Evolutionary conservation across 306 rosid species (phyloP).

Genomic region (Chamaecrista fasciculata): DNA sequence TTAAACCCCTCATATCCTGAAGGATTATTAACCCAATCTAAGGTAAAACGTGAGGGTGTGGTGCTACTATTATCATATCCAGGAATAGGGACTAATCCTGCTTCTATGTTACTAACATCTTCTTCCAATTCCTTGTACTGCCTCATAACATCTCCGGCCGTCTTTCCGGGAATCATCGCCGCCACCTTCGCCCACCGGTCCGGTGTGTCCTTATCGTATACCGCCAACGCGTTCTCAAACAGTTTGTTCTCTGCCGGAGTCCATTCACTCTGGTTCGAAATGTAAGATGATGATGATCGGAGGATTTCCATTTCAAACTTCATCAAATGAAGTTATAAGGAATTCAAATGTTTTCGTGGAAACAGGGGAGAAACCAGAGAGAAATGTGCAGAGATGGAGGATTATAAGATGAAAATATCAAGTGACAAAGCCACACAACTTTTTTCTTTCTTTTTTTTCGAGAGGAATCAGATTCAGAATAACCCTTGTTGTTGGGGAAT

Average conservation of each 20-base stretch:
- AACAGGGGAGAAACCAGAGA: constrained; percentile 28
- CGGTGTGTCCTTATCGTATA: constrained; percentile 69
- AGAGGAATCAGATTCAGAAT: constrained; percentile 89
- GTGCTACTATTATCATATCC: constrained; percentile 40
- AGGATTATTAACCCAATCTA: constrained; percentile 71
- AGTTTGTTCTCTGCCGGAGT: constrained; percentile 80
- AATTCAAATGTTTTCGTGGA: too few relatives aligned
- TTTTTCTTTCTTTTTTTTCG: not conserved
- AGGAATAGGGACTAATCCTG: constrained; percentile 76
- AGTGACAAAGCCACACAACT: constrained; percentile 58
- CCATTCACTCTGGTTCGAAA: constrained; percentile 58
- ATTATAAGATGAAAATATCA: constrained; percentile 42
- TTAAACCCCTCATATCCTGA: constrained; percentile 59
- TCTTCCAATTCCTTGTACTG: constrained; percentile 76
- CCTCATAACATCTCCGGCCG: constrained; percentile 58
- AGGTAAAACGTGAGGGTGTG: constrained; percentile 55
- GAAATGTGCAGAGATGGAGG: constrained; percentile 32
- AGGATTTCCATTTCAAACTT: constrained; percentile 82
- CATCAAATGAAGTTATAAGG: constrained; percentile 42
- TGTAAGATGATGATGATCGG: constrained; percentile 49
- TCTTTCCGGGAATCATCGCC: constrained; percentile 76
- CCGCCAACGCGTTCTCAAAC: constrained; percentile 89
- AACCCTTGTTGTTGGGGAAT: constrained; percentile 59
- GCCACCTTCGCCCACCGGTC: constrained; percentile 90
- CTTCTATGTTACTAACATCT: constrained; percentile 81